Evolutionary conservation across 345 rosid species (phyloP).

Genomic region (Toxicodendron radicans): DNA sequence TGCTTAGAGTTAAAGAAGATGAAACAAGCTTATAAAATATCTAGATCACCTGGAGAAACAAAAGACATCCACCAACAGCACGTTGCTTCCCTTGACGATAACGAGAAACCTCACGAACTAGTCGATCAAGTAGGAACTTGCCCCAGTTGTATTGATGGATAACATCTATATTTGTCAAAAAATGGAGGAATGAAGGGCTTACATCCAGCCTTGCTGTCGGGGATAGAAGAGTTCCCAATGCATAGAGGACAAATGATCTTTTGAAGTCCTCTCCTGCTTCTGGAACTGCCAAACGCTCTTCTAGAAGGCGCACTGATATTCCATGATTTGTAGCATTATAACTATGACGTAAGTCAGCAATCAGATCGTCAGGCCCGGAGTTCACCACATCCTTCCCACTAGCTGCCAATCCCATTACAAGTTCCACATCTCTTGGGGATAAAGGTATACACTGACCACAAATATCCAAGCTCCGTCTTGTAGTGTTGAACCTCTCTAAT

Average conservation of each 20-base stretch:
- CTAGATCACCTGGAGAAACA: conserved; percentile 44
- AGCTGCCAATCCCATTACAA: conserved; percentile 50
- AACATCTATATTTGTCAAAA: conserved; percentile 43
- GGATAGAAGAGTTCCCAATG: conserved; percentile 46
- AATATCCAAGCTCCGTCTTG: conserved; percentile 39
- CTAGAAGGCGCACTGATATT: conserved; percentile 49
- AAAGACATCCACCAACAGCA: conserved; percentile 53
- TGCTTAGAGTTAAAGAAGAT: not conserved
- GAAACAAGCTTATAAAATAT: not conserved
- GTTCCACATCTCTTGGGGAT: conserved; percentile 44
- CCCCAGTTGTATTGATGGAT: conserved; percentile 53
- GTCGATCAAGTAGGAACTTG: conserved; percentile 46
- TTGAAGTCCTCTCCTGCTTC: conserved; percentile 52
- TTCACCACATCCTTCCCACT: conserved; percentile 52
- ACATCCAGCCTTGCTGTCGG: conserved; percentile 55
- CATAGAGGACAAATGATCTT: conserved; percentile 47
- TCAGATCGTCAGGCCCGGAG: conserved; percentile 49
- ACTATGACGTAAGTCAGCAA: conserved; percentile 36
- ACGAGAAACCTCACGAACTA: conserved; percentile 47
- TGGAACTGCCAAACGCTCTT: conserved; percentile 37
- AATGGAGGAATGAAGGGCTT: conserved; percentile 52
- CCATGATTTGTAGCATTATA: conserved; percentile 51
- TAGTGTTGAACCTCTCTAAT: conserved; percentile 45
- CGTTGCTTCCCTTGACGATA: conserved; percentile 49
- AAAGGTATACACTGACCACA: conserved; percentile 41